Conservation (phyloP, 1,284 basidiomycete genomes). For the Ganoderma boninense region DNA sequence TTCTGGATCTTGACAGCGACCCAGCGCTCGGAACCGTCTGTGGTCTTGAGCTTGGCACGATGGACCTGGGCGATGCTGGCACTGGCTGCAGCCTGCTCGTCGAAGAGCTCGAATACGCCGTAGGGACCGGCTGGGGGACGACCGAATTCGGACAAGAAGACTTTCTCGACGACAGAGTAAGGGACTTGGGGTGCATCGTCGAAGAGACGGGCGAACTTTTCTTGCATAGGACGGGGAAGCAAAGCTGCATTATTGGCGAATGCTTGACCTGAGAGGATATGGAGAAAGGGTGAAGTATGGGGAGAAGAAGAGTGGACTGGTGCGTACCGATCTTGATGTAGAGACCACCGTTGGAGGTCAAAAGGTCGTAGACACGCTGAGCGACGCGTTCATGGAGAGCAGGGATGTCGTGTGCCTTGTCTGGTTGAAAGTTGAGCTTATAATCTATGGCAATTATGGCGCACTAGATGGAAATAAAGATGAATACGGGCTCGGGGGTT, state of each 20-base stretch:
- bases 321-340: constrained; percentile 88
- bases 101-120: constrained; percentile 82
- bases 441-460: constrained; percentile 77
- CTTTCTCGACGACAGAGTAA: constrained; percentile 73
- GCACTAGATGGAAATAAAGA: constrained; percentile 51
- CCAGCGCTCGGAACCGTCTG: constrained; percentile 50
- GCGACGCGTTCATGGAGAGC: constrained; percentile 85
- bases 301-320: background rate
- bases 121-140: constrained; percentile 67
- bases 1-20: constrained; percentile 96
- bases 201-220: constrained; percentile 83
- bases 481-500: background rate
- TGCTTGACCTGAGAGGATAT: constrained; percentile 61
- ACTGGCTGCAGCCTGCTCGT: constrained; percentile 78
- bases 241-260: constrained; percentile 87
- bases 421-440: constrained; percentile 83
- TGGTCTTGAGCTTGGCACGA: constrained; percentile 69
- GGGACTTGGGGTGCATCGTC: constrained; percentile 88
- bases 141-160: constrained; percentile 79
- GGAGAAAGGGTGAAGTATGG: background rate
- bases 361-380: constrained; percentile 75
- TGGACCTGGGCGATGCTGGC: constrained; percentile 94
- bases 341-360: constrained; percentile 84
- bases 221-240: constrained; percentile 83
- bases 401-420: constrained; percentile 75